Conservation (phyloP, 805 yeast species). For the Yamadazyma laniorum region DNA sequence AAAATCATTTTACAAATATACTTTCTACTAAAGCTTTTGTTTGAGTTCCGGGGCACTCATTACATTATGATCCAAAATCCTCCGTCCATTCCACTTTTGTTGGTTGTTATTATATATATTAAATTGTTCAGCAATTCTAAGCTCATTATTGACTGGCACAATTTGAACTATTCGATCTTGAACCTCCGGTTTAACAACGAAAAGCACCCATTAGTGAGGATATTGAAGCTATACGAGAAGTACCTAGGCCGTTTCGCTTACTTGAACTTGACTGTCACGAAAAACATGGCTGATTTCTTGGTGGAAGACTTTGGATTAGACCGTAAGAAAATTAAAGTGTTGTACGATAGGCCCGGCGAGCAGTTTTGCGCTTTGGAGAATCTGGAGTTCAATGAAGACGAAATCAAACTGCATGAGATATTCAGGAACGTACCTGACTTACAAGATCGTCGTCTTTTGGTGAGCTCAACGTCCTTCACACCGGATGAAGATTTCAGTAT, state of each 20-base stretch:
- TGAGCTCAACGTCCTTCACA: constrained; percentile 91
- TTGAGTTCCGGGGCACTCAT: constrained; percentile 57
- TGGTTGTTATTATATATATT: constrained; percentile 57
- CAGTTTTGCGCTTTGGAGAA: constrained; percentile 55
- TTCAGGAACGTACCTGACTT: constrained; percentile 25
- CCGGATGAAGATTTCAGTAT: constrained; percentile 87
- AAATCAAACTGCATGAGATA: constrained; percentile 21
- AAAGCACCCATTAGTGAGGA: constrained; percentile 59
- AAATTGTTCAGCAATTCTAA: constrained; percentile 50
- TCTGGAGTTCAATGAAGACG: constrained; percentile 31
- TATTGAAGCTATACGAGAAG: constrained; percentile 63
- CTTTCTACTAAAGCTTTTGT: constrained; percentile 47
- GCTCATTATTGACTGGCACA: constrained; percentile 93
- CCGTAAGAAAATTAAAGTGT: constrained; percentile 49
- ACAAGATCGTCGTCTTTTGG: constrained; percentile 56
- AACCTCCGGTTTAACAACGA: constrained; percentile 56
- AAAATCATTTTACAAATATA: constrained; percentile 62
- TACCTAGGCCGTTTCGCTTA: constrained; percentile 61
- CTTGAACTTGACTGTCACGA: constrained; percentile 77
- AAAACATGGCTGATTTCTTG: constrained; percentile 65
- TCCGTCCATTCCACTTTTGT: constrained; percentile 81
- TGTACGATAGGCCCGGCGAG: constrained; percentile 83
- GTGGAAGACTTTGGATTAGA: constrained; percentile 51
- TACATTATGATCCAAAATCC: constrained; percentile 85
- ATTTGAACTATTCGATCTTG: constrained; percentile 81